Base-by-base conservation (phyloP, 164 flowering plant genomes). In the Platanus orientalis region DNA sequence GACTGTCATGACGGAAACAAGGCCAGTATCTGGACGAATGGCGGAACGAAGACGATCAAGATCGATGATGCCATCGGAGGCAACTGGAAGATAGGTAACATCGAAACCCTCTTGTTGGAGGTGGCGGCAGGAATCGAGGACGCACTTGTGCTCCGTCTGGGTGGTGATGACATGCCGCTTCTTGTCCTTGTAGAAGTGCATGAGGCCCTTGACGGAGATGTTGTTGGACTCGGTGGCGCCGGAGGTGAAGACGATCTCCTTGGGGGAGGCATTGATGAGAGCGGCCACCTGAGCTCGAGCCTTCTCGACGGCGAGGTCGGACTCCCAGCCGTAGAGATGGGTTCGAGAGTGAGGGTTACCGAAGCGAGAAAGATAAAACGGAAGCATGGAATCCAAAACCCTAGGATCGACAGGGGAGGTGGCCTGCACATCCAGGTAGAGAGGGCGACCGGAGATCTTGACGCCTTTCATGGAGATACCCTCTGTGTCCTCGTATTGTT, bases 111-210 rank as follows among this genome's bases (percentile, higher is more conserved):
- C 92, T 60, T 95, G 96, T 69, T 92, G 96, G 10, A 95, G 73
- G 64, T 88, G 96, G 21, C 97, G 81, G 70, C 97, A 89, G 2
- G 97, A 89, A 42, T 95, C 99, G 30, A 95, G 84, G 9, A 95
- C 99, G 62, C 97, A 95, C 80, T 89, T 89, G 75, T 95, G 99
- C 89, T 95, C 99, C 7, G 97, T 95, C 76, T 95, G 97, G 20
- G 97, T 87, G 54, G 99, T 95, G 67, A 95, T 79, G 21, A 95
- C 85, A 45, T 95, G 99, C 21, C 81, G 79, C 75, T 85, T 89
- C 69, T 84, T 84, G 23, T 83, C 90, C 68, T 52, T 76, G 70
- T 95, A 80, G 71, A 91, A 91, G 58, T 81, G 91, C 88, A 89
- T 81, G 13, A 82, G 74, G 1, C 99, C 99, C 72, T 94, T 94